phyloP scores from a whole-genome alignment of 75 land plant genomes.

The Isoetes taiwanensis region DNA sequence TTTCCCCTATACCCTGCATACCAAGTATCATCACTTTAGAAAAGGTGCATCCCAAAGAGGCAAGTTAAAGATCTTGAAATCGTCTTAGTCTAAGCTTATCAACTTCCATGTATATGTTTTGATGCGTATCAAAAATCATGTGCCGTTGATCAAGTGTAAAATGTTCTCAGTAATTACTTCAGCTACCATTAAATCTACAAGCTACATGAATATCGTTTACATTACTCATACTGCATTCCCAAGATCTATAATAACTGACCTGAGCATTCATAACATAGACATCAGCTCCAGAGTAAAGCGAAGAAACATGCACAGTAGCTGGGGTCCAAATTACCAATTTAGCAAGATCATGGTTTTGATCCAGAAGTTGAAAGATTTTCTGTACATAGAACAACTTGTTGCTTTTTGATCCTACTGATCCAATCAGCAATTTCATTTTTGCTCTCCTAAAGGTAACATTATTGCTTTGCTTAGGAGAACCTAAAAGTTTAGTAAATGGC shows the following conservation, averaged over 20 bases:
- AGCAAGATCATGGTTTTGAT: conserved; percentile 43
- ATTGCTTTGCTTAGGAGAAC: no score
- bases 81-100: no score
- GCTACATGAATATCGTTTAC: background rate
- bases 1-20: conserved; percentile 85
- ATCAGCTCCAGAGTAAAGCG: conserved; percentile 96
- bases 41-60: background rate
- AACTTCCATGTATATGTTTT: no score
- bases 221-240: background rate
- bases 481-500: no score
- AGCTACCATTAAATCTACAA: no score
- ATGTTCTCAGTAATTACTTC: no score
- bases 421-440: conserved; percentile 54
- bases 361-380: conserved; percentile 36
- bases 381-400: conserved; percentile 73
- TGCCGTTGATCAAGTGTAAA: no score
- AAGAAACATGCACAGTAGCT: conserved; percentile 78
- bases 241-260: conserved; percentile 29
- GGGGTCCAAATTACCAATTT: conserved; percentile 72
- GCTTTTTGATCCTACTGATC: conserved; percentile 96
- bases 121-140: no score
- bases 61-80: background rate
- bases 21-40: background rate
- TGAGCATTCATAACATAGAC: conserved; percentile 90
- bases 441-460: background rate